Evolutionary conservation across 23 red algal species (phyloP), one percentile per base, ranked within the genome.

Genomic region (Gracilaria gracilis): DNA sequence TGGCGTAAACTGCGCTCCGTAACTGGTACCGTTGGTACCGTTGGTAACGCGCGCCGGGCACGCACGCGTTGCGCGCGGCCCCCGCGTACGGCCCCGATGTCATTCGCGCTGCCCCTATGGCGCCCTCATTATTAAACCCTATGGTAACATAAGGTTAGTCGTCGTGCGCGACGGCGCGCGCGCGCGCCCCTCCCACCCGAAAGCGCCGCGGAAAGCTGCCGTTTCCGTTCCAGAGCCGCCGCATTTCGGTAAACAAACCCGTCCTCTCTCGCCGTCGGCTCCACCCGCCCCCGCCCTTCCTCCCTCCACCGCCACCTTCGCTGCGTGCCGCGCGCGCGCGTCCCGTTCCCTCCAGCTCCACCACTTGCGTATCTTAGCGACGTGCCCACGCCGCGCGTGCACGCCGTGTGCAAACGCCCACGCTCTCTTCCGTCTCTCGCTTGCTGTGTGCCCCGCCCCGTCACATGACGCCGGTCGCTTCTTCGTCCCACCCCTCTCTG

Each of bases 1-100:
- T 46, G 42, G 42, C 42, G 42, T 11, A 46, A 67, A 67, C 2
- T 24, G 24, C 24, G 62, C 62, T 11, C 62, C 27, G 62, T 29
- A 29, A 46, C 42, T 46, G 42, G n/a, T n/a, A n/a, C n/a, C n/a
- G n/a, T n/a, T n/a, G n/a, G n/a, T n/a, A n/a, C n/a, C n/a, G n/a
- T n/a, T n/a, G n/a, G 42, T 46, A 46, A 46, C 42, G 62, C 33
- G 62, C 62, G 33, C 25, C 33, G 25, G 2, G 24, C 62, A 21
- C 62, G 62, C 67, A 73, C 20, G 67, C 67, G 8, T n/a, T 73
- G 4, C 33, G 34, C 31, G 35, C n/a, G 35, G 6, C 36, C 67
- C 12, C 67, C 19, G 67, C 67, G 67, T 40, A 73, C 67, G 4
- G 67, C 67, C 67, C 67, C 67, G 67, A 37, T 37, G 67, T 29